Conservation (phyloP, 352 stramenopile species). For the Globisporangium rhizosaccharum region DNA sequence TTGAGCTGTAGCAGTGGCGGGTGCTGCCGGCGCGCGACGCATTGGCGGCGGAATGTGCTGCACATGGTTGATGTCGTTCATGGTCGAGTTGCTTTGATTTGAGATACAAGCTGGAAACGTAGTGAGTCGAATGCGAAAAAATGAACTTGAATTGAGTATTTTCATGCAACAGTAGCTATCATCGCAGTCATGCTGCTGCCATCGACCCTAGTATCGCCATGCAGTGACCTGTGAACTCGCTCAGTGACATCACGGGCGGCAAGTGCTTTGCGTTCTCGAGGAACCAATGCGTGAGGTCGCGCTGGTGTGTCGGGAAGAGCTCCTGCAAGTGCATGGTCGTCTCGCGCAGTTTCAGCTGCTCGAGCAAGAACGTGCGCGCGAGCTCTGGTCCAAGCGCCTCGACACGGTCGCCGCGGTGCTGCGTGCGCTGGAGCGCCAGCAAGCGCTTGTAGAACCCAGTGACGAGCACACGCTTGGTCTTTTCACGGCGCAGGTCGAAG, state of each 20-base stretch:
- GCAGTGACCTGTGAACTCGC: constrained; percentile 30
- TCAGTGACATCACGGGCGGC: constrained; percentile 17
- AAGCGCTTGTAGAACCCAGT: constrained; percentile 47
- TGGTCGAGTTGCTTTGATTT: neutral
- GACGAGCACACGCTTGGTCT: constrained; percentile 53
- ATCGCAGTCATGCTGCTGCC: constrained; percentile 10
- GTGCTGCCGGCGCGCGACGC: neutral
- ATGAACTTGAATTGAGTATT: too few relatives aligned
- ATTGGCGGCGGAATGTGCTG: constrained; percentile 2
- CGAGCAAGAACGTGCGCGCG: constrained; percentile 35
- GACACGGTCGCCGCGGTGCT: constrained; percentile 27
- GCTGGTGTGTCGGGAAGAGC: constrained; percentile 52
- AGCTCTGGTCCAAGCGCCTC: constrained; percentile 24
- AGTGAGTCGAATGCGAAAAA: too few relatives aligned
- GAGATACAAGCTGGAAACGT: too few relatives aligned
- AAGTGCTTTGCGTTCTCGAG: constrained; percentile 30
- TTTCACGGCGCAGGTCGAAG: constrained; percentile 59
- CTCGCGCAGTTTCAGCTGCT: constrained; percentile 41
- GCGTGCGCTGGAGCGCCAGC: constrained; percentile 41
- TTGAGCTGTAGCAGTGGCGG: neutral
- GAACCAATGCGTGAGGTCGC: constrained; percentile 52
- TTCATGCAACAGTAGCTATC: neutral
- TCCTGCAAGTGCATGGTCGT: constrained; percentile 35
- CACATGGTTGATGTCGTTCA: constrained; percentile 1
- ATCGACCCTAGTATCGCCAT: constrained; percentile 36